A percentile compares a stretch with the other conserved stretches of the same genome.
Conservation (phyloP, 345 rosid genomes). For the Heritiera fomes region DNA sequence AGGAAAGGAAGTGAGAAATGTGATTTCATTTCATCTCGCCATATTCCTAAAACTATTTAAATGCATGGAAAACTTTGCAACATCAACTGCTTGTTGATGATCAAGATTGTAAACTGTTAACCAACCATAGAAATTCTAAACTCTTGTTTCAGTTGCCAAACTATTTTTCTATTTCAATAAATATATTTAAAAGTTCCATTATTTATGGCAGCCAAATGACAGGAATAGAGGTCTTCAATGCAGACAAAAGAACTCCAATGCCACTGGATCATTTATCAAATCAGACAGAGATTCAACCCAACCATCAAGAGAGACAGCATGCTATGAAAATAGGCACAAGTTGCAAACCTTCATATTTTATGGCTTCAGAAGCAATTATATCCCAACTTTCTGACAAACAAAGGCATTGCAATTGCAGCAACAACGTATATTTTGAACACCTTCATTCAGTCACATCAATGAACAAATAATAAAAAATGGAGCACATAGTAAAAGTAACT, state of each 20-base stretch:
- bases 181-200: not conserved
- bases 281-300: not conserved
- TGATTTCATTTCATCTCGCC: not conserved
- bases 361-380: not conserved
- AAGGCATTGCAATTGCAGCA: not conserved
- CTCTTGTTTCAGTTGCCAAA: not conserved
- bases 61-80: not conserved
- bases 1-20: not conserved
- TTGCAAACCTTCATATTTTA: not conserved
- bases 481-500: not conserved
- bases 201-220: slow-evolving; percentile 4
- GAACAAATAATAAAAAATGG: not conserved
- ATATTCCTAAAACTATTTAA: not conserved
- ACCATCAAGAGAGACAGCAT: not conserved
- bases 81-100: not conserved
- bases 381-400: not conserved
- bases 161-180: not conserved
- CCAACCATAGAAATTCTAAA: not conserved
- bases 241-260: not conserved
- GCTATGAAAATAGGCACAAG: not conserved
- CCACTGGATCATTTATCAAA: not conserved
- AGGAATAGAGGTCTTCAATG: not conserved
- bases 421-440: not conserved
- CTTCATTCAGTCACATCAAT: slow-evolving; percentile 12
- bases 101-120: not conserved